These are phyloP conservation scores for Pythium scleroteichum DNA, from an alignment of 352 stramenopile genomes.

Conservation along the genomic window DNA sequence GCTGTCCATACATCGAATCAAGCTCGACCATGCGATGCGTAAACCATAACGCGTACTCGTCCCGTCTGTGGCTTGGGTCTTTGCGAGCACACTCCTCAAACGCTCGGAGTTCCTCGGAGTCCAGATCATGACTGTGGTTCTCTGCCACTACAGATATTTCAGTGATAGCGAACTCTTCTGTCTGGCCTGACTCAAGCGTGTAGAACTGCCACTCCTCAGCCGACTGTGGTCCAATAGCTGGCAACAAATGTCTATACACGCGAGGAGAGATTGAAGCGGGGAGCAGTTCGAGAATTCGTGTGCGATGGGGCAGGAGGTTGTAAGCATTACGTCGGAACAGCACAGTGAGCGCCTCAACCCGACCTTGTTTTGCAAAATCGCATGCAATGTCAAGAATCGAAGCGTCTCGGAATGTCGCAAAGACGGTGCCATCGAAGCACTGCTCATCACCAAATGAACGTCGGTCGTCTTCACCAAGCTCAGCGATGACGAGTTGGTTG, in stretches of 20 bases:
- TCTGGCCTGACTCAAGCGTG: slow-evolving; percentile 27
- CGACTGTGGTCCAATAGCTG: slow-evolving; percentile 33
- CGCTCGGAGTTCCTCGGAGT: slow-evolving; percentile 32
- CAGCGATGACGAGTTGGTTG: slow-evolving; percentile 19
- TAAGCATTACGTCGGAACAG: slow-evolving; percentile 53
- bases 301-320: slow-evolving; percentile 50
- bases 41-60: slow-evolving; percentile 54
- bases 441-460: slow-evolving; percentile 23
- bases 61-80: slow-evolving; percentile 27
- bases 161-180: slow-evolving; percentile 8
- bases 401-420: slow-evolving; percentile 35
- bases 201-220: slow-evolving; percentile 45
- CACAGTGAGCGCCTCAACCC: slow-evolving; percentile 41
- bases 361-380: slow-evolving; percentile 52
- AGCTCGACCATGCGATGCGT: slow-evolving; percentile 52
- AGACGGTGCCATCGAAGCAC: slow-evolving; percentile 45
- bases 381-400: slow-evolving; percentile 40
- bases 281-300: slow-evolving; percentile 50
- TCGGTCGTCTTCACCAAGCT: slow-evolving; percentile 19
- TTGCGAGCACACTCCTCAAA: slow-evolving; percentile 40
- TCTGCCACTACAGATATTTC: slow-evolving; percentile 36
- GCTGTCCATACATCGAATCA: slow-evolving; percentile 60
- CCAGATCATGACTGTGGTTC: slow-evolving; percentile 46
- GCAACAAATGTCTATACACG: slow-evolving; percentile 49
- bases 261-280: slow-evolving; percentile 39